Conservation (phyloP, 805 yeast genomes). For the Yarrowia yakushimensis region DNA sequence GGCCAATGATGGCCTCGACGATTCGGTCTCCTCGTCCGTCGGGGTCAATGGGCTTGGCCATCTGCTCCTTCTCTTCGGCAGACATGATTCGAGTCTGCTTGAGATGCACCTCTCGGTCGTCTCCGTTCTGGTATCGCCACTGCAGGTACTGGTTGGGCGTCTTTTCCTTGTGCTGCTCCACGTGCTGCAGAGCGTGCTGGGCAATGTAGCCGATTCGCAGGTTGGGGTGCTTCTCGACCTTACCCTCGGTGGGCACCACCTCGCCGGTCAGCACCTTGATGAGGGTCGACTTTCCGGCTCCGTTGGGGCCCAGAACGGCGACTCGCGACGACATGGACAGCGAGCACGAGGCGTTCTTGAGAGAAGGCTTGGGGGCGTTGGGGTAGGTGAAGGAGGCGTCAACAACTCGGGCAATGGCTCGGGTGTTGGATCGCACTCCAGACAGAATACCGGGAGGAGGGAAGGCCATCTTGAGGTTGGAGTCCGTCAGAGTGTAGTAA, state of each 20-base stretch:
- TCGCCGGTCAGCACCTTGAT: slow-evolving; percentile 93
- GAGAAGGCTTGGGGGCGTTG: slow-evolving; percentile 80
- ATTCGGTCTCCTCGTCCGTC: slow-evolving; percentile 88
- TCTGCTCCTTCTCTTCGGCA: slow-evolving; percentile 69
- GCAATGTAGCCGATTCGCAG: slow-evolving; percentile 98
- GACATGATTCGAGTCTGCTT: slow-evolving; percentile 89
- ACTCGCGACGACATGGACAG: slow-evolving; percentile 93
- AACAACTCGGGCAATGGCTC: slow-evolving; percentile 86
- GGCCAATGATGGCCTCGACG: slow-evolving; percentile 92
- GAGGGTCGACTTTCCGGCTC: slow-evolving; percentile 97
- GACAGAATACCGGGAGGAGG: slow-evolving; percentile 97
- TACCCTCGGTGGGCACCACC: slow-evolving; percentile 78
- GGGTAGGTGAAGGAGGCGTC: slow-evolving; percentile 88
- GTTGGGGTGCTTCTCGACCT: slow-evolving; percentile 96
- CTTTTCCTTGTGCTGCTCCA: slow-evolving; percentile 94
- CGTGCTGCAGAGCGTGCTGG: slow-evolving; percentile 97
- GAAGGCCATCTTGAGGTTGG: slow-evolving; percentile 93
- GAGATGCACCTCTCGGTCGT: slow-evolving; percentile 91
- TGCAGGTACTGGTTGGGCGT: slow-evolving; percentile 97
- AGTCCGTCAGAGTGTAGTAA: slow-evolving; percentile 88
- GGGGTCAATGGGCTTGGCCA: slow-evolving; percentile 73
- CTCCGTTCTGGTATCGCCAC: slow-evolving; percentile 98
- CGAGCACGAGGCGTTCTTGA: slow-evolving; percentile 78
- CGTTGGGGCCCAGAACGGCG: slow-evolving; percentile 95
- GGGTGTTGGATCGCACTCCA: slow-evolving; percentile 93